Evolutionary conservation across 2,329 filamentous ascomycete genomes (phyloP), one percentile per base, ranked within the genome.

Genomic region (Alternaria ethzedia): DNA sequence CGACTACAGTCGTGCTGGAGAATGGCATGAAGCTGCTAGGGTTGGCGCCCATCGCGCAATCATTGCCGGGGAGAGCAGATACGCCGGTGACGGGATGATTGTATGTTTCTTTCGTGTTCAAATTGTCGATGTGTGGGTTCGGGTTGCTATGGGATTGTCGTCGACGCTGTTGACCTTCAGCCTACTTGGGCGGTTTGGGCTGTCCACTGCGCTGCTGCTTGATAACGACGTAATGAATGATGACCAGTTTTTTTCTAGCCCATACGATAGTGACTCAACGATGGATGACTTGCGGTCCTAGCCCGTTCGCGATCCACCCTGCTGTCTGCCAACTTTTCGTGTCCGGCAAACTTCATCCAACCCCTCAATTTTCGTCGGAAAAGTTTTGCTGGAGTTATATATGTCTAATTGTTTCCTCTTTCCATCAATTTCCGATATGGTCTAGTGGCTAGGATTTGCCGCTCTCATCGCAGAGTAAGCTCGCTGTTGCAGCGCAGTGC

Each of bases 21-120:
- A 79, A 75, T 59, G 73, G 72, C 12, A 71, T 79, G 68, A 71
- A 59, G 54, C 36, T 78, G 20, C 70, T 79, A 12, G 75, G 76
- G 3, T 45, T 77, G 17, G 63, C 49, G 3, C 75, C 72, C 0
- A 55, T 72, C 17, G 41, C 60, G 2, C 54, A 65, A 13, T 10
- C 60, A 15, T 54, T 60, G 11, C 64, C 60, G 30, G 67, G 69
- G 30, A 69, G 75, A 46, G 71, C 67, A 7, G 75, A 78, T 49
- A 75, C 75, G 5, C 73, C 74, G 4, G 58, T 77, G 13, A 51
- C 45, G 25, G 51, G 46, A 5, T 65, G 13, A 32, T 9, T 3
- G 10, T 7, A 32, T 44, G 7, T 1, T 36, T 36, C 8, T 25
- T 44, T 43, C 17, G 15, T 25, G 5, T 20, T 1, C 7, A 43